Evolutionary conservation across 1,284 basidiomycete species (phyloP), one percentile per base, ranked within the genome.

Genomic region (Trametes sp.): DNA sequence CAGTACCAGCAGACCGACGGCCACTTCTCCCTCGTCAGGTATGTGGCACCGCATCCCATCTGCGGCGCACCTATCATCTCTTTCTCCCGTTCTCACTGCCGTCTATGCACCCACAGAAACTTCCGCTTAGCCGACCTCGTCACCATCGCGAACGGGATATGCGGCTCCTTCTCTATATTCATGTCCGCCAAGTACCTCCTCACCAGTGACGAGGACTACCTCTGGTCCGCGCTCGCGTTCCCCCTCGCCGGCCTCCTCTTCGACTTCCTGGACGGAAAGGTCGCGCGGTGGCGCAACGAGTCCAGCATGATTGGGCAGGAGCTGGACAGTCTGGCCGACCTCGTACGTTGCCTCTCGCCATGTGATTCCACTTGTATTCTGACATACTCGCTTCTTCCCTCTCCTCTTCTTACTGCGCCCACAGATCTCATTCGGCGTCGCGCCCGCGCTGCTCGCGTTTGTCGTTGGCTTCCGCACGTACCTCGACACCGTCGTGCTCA

Each of bases 111-210:
- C n/a, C 55, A 36, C 72, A 98, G 97, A 71, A 99, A 98, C 79
- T 99, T 99, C 76, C 95, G 96, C 62, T 87, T 99, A 36, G 97
- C 97, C 70, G 97, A 99, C 80, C 86, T 98, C 49, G 95, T 99
- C 73, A 99, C 97, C n/a, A 95, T 99, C 69, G 97, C 98, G 91
- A 99, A 99, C 75, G 98, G 98, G 44, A 94, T 99, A 76, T 99
- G 98, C 79, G 98, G 98, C 62, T 94, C 94, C 16, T 92, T 98
- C 71, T 98, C 96, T 44, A 85, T 99, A 68, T 97, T 97, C 76
- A 96, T 93, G 38, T 96, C 94, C 9, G 95, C 92, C 42, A 89
- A 90, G 63, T 97, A 97, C 78, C 84, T 97, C 67, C 73, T 94
- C 57, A 92, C 92, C 29, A 88, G 90, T 68, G 94, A 99, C 76